A percentile compares a stretch with the other conserved stretches of the same genome.
Conservation (phyloP, 208 protist species). For the Trichomonas vaginalis region DNA sequence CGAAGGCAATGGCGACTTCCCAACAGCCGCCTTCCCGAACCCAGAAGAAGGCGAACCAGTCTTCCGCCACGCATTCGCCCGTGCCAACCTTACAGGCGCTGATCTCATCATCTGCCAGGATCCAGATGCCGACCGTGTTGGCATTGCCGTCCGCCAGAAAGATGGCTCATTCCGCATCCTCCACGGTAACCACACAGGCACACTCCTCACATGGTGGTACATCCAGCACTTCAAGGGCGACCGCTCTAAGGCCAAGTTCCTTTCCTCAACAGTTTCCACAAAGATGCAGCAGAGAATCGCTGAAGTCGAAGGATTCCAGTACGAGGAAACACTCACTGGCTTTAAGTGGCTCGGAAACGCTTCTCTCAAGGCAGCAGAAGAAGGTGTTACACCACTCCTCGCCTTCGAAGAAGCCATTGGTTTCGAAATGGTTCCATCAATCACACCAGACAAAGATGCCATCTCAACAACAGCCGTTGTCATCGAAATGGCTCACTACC, state of each 20-base stretch:
- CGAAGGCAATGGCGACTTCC: slow-evolving; percentile 6
- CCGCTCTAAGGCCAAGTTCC: not conserved
- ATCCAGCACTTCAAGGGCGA: not conserved
- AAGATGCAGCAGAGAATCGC: not conserved
- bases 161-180: not conserved
- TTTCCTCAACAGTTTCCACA: not conserved
- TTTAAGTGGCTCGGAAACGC: slow-evolving; percentile 18
- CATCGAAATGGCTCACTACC: not conserved
- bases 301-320: not conserved
- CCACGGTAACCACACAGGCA: slow-evolving; percentile 3
- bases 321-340: slow-evolving; percentile 9
- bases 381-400: not conserved
- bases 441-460: not conserved
- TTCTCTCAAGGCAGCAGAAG: not conserved
- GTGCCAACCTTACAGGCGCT: not conserved
- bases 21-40: not conserved
- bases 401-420: slow-evolving; percentile 20
- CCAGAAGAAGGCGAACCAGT: slow-evolving; percentile 16
- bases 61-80: not conserved
- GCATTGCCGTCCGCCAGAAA: not conserved
- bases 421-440: not conserved
- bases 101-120: slow-evolving; percentile 14
- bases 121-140: not conserved
- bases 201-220: not conserved
- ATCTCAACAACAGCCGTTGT: slow-evolving; percentile 5